These are phyloP conservation scores for Myxozyma udenii DNA, from an alignment of 805 yeast genomes.

Conservation along the genomic window DNA sequence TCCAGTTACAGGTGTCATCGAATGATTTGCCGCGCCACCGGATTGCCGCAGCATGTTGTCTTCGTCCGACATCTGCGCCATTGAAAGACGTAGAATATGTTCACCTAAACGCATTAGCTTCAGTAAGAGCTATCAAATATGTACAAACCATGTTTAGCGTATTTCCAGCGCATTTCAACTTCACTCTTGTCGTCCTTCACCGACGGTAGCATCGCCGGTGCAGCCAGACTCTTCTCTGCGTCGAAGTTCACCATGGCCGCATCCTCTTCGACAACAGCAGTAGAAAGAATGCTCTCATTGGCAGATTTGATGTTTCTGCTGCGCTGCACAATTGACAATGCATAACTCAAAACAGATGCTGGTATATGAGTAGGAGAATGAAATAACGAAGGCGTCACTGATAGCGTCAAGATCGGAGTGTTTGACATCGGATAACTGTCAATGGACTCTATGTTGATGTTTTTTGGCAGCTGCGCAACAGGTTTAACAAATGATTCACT, in stretches of 20 bases:
- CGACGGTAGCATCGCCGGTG: neutral
- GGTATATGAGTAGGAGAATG: conserved; percentile 10
- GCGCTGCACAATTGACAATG: conserved; percentile 9
- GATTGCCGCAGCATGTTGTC: neutral
- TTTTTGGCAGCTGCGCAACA: no score
- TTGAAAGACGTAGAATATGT: neutral
- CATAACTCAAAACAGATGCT: conserved; percentile 7
- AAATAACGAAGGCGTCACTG: conserved; percentile 1
- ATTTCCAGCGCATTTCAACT: neutral
- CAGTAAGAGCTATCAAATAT: neutral
- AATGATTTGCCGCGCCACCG: neutral
- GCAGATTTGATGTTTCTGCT: neutral
- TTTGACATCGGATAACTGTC: neutral
- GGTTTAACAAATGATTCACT: no score
- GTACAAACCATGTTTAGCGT: neutral
- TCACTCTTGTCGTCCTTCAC: neutral
- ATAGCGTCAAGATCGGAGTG: neutral
- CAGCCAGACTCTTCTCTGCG: neutral
- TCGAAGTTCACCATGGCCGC: neutral
- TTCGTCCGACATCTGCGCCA: neutral
- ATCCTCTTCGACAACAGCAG: neutral
- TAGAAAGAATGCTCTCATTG: neutral
- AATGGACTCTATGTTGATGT: no score
- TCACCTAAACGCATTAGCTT: neutral
- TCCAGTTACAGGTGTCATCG: neutral